Evolutionary conservation across 2,329 filamentous ascomycete species (phyloP), one percentile per base, ranked within the genome.

Genomic region (Calonectria fujianensis): DNA sequence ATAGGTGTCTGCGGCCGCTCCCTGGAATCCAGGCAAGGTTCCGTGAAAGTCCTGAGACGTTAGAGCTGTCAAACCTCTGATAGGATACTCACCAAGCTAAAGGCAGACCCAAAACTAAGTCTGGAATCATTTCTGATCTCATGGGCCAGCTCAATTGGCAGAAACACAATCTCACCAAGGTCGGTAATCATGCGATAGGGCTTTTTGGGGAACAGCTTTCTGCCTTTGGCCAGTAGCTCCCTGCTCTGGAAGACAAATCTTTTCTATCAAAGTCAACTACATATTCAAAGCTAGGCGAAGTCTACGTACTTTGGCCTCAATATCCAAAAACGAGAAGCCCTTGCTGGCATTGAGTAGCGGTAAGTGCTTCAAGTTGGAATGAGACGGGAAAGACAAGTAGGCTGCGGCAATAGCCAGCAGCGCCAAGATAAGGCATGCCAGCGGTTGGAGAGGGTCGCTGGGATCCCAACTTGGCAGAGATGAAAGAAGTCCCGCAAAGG

Each of bases 301-400:
- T 27, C 35, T 45, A 41, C 45, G 14, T 48, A 48, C 57, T 63
- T 63, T 63, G 16, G 57, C 57, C 16, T 63, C n/a, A 63, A 63
- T 63, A 16, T 63, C 57, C 35, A 41, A 16, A 9, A 63, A 63
- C 1, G 35, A 41, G 20, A 63, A 63, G 0, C 57, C 57, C 11
- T 63, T 63, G 35, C 57, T 41, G 14, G 11, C 18, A 63, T 63
- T 63, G 11, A 63, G 57, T 16, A 63, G 37, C 4, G 57, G 57
- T 35, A 63, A 63, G 57, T 63, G 35, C 37, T 63, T 63, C 37
- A 63, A 39, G 57, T 63, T 63, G 57, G 35, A 41, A 29, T 63
- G 57, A 16, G 57, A 37, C 8, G 57, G 57, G 18, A 63, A 29
- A 20, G 35, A 63, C n/a, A 63, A 39, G 39, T 63, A 63, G n/a